phyloP scores from a whole-genome alignment of 352 stramenopile genomes.

The Pythium brassicae region DNA sequence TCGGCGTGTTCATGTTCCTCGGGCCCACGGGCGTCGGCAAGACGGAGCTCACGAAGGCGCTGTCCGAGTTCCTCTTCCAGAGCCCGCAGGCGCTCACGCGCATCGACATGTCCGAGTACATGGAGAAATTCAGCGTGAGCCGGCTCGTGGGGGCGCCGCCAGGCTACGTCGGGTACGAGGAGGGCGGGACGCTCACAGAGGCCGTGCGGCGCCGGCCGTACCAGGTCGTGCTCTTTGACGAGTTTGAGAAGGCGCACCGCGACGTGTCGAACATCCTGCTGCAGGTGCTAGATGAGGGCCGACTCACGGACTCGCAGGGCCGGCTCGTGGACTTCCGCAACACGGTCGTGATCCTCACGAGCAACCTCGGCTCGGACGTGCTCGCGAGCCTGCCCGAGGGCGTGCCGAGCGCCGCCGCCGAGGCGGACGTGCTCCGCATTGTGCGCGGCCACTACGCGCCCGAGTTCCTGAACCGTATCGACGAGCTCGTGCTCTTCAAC shows the following conservation, averaged over 20 bases:
- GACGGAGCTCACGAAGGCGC: constrained; percentile 93
- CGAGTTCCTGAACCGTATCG: constrained; percentile 63
- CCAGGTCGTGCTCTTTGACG: constrained; percentile 96
- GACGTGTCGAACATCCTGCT: constrained; percentile 96
- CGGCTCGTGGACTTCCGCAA: constrained; percentile 97
- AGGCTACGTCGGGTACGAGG: constrained; percentile 95
- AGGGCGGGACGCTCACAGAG: constrained; percentile 96
- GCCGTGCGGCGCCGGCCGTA: constrained; percentile 94
- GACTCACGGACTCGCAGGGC: constrained; percentile 95
- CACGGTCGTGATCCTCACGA: constrained; percentile 97
- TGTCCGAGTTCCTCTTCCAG: constrained; percentile 92
- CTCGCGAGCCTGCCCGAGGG: constrained; percentile 47
- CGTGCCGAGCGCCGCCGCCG: constrained; percentile 67
- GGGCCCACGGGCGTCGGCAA: constrained; percentile 96
- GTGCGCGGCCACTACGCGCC: constrained; percentile 89
- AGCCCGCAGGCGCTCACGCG: constrained; percentile 93
- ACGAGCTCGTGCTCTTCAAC: constrained; percentile 61
- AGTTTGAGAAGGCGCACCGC: constrained; percentile 97
- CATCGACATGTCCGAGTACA: constrained; percentile 99
- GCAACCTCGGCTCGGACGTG: constrained; percentile 83
- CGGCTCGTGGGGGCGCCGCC: constrained; percentile 93
- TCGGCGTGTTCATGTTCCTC: constrained; percentile 95
- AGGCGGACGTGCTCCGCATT: constrained; percentile 83
- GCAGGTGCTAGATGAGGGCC: constrained; percentile 97
- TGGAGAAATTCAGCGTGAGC: constrained; percentile 94